These are phyloP conservation scores for Fusarium redolens DNA, from an alignment of 2,329 filamentous ascomycete species.

Conservation along the genomic window DNA sequence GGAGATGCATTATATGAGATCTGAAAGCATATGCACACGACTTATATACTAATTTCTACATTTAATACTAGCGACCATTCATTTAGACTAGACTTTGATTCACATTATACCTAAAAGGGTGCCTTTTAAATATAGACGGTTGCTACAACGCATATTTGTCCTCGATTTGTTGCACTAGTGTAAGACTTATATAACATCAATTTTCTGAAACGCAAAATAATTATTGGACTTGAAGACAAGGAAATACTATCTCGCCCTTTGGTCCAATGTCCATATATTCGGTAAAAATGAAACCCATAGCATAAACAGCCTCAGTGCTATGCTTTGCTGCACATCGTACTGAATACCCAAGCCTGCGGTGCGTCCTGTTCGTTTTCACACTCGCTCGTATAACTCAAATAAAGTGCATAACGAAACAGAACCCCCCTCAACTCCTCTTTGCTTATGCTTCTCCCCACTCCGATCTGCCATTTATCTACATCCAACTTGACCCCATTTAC, in stretches of 20 bases:
- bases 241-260: not conserved
- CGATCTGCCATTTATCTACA: constrained; percentile 30
- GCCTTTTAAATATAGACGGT: constrained; percentile 18
- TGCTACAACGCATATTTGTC: not conserved
- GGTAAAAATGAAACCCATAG: not conserved
- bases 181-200: not conserved
- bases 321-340: constrained; percentile 30
- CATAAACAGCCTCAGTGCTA: not conserved
- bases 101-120: constrained; percentile 20
- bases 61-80: constrained; percentile 41
- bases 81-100: constrained; percentile 41
- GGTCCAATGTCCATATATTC: not conserved
- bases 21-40: constrained; percentile 31
- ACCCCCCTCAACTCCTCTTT: constrained; percentile 42
- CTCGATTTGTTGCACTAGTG: not conserved
- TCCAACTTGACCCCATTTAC: constrained; percentile 14
- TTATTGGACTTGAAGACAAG: not conserved
- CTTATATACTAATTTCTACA: constrained; percentile 40
- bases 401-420: constrained; percentile 52
- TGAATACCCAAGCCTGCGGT: constrained; percentile 50
- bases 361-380: constrained; percentile 40
- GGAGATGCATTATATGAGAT: constrained; percentile 32
- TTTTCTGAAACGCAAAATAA: not conserved
- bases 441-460: constrained; percentile 37
- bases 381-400: constrained; percentile 48